Conservation (phyloP, 2,329 filamentous ascomycete species). For the Tolypocladium tundrense region DNA sequence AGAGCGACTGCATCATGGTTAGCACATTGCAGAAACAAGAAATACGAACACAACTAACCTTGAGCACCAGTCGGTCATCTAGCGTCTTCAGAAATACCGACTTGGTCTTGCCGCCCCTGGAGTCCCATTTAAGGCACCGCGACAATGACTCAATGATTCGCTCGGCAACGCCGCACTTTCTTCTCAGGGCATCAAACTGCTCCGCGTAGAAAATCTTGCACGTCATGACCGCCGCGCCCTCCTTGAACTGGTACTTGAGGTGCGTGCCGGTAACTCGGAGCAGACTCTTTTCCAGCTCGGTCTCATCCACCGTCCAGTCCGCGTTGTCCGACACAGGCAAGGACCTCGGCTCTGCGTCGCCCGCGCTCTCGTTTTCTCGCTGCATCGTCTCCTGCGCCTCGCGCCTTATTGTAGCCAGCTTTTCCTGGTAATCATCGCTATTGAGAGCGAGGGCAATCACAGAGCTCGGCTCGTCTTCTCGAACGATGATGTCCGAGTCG, state of each 20-base stretch:
- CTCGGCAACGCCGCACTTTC: conserved; percentile 87
- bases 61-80: conserved; percentile 87
- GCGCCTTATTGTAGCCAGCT: conserved; percentile 57
- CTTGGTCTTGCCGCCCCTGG: conserved; percentile 94
- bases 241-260: conserved; percentile 89
- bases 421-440: conserved; percentile 76
- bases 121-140: conserved; percentile 94
- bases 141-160: conserved; percentile 93
- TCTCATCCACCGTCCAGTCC: conserved; percentile 43
- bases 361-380: conserved; percentile 21
- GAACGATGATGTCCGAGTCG: conserved; percentile 92
- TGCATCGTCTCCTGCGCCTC: conserved; percentile 34
- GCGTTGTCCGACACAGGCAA: conserved; percentile 23
- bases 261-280: conserved; percentile 81
- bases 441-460: conserved; percentile 88
- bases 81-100: conserved; percentile 95
- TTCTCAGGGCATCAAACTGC: conserved; percentile 88
- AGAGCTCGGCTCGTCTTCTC: conserved; percentile 94
- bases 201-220: conserved; percentile 99
- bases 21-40: conserved; percentile 1
- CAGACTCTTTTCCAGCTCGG: conserved; percentile 75
- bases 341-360: conserved; percentile 17
- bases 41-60: conserved; percentile 29
- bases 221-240: conserved; percentile 87
- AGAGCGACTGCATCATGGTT: conserved; percentile 53